Base-by-base conservation (phyloP, 345 rosid species). In the Eucalyptus curtisii region DNA sequence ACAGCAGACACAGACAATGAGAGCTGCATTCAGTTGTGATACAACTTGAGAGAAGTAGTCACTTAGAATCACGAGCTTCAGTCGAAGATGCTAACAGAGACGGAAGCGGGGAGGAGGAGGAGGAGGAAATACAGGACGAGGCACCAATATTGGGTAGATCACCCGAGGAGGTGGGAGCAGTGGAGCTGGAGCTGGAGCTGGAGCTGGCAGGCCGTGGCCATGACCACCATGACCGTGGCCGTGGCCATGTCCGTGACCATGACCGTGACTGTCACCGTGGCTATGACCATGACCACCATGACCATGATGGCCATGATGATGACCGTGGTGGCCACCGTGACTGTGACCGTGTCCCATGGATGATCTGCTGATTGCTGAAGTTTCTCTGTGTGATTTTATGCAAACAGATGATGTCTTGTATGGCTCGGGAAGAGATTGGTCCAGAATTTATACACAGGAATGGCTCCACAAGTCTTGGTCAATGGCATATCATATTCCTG, bases 191-290 rank as follows among this genome's bases (percentile, higher is more conserved):
- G 14, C 27, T 37, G 20, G 53, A 5, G 52, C 19, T 49, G 55
- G n/a, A 52, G 57, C 25, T 52, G 57, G 57, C 10, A 0, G 57
- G 30, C 61, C 3, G 3, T 66, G 1, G 40, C 40, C 76, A 64
- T n/a, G 71, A 14, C 37, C 71, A 64, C 71, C 71, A 0, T 64
- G 71, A 3, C 71, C 5, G 5, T 61, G 71, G 0, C 76, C 42
- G 5, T 68, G 79, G 0, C 42, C 12, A 4, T 66, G 79, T 0
- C 79, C 1, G 1, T 31, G 42, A 5, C 25, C 45, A 5, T 37
- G 47, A 3, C 37, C 20, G 0, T 64, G 76, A 14, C 71, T 14
- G 5, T 64, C 17, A 14, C 19, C 19, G 3, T 64, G 71, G 8
- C 71, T 4, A 5, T 37, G 44, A 37, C 81, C 81, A 9, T 71